Base-by-base conservation (phyloP, 2,329 filamentous ascomycete genomes). In the Hyphodiscus sp. region DNA sequence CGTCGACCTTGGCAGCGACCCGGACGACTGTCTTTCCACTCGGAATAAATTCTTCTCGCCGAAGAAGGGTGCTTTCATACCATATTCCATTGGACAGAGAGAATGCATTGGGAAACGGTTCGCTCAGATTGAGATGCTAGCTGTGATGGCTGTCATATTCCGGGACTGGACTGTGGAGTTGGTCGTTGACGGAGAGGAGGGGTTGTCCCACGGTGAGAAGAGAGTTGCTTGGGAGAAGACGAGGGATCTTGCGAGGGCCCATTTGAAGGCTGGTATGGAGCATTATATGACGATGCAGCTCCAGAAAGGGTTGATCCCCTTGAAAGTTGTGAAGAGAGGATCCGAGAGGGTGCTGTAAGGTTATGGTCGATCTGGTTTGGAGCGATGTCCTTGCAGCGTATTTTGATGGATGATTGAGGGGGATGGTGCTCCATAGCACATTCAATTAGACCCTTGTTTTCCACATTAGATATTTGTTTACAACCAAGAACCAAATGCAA, bases 21-120 rank as follows among this genome's bases (percentile, higher is more conserved):
- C 78, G 1, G 70, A 77, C 43, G 70, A 75, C 41, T 83, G 80
- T 19, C 48, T 41, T 8, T 52, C 48, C 8, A 26, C 23, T 26
- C 23, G 23, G 16, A 42, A 30, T 20, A n/a, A 33, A 41, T 20
- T 43, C 41, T 30, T 43, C 49, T 18, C 43, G 23, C 15, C 33
- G 11, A 38, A 38, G 11, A 38, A 38, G 33, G 48, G 52, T n/a
- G 45, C 59, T 4, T 68, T 63, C 56, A 53, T 65, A 16, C 62
- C 66, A 2, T 68, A 67, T 42, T 58, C 57, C 1, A 61, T 64
- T 19, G 67, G 67, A 13, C 45, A 55, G 38, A 57, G 67, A 11
- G 58, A 56, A 13, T 68, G 67, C 44, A 54, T 64, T 7, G 67
- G 66, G 7, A 61, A 58, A 47, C 64, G 63, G 20, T 68, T 68